These are phyloP conservation scores for Boletus tomentosulus DNA, from an alignment of 768 basidiomycete species.

Conservation along the genomic window DNA sequence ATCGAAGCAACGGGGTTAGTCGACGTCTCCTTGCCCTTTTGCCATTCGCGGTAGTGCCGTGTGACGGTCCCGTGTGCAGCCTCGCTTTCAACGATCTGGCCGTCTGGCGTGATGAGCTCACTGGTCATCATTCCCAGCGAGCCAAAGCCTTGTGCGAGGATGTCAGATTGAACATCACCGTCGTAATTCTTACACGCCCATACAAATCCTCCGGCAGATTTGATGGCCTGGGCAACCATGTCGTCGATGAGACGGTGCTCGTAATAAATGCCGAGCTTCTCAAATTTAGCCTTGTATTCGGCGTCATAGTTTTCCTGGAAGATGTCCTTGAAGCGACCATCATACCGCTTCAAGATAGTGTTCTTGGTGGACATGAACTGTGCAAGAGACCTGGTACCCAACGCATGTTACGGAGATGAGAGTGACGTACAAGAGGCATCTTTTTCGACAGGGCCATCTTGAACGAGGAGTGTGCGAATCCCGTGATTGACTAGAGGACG, in stretches of 20 bases:
- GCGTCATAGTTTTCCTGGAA: slow-evolving; percentile 94
- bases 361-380: slow-evolving; percentile 98
- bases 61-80: slow-evolving; percentile 98
- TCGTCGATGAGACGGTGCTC: slow-evolving; percentile 97
- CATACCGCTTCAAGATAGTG: slow-evolving; percentile 95
- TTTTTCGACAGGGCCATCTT: slow-evolving; percentile 89
- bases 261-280: slow-evolving; percentile 73
- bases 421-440: slow-evolving; percentile 58
- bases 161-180: slow-evolving; percentile 86
- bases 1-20: slow-evolving; percentile 99
- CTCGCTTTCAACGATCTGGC: slow-evolving; percentile 88
- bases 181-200: slow-evolving; percentile 79
- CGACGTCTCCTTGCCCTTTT: slow-evolving; percentile 96
- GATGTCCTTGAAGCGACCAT: slow-evolving; percentile 98
- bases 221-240: slow-evolving; percentile 98
- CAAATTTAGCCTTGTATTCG: slow-evolving; percentile 69
- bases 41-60: slow-evolving; percentile 94
- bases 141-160: slow-evolving; percentile 97
- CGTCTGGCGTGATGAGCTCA: slow-evolving; percentile 93
- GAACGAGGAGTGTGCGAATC: slow-evolving; percentile 97
- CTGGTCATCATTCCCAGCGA: slow-evolving; percentile 97
- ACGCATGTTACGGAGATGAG: slow-evolving; percentile 8
- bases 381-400: not conserved
- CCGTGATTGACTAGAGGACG: slow-evolving; percentile 67
- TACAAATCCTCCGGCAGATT: slow-evolving; percentile 90